Evolutionary conservation across 2,329 filamentous ascomycete species (phyloP).

Genomic region (Rutstroemia sp.): DNA sequence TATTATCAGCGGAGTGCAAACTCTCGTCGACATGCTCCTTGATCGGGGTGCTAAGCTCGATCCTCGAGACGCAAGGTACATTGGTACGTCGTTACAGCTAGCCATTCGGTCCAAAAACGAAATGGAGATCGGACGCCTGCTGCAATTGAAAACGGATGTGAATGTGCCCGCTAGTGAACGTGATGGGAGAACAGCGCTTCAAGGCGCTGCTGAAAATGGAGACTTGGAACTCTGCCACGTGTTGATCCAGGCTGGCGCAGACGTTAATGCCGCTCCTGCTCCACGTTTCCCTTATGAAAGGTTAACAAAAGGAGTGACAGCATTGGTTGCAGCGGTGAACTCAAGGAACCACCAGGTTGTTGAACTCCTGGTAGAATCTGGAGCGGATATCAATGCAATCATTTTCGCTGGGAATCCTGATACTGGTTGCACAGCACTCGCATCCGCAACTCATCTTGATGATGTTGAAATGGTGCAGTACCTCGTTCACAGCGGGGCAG

Average conservation of each 20-base stretch:
- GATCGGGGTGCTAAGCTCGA: no score
- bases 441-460: not conserved
- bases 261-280: constrained; percentile 8
- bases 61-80: no score
- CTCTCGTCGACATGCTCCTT: no score
- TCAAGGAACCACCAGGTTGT: not conserved
- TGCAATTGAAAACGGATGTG: not conserved
- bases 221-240: constrained; percentile 5
- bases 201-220: constrained; percentile 10
- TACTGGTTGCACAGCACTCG: not conserved
- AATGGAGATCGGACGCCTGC: not conserved
- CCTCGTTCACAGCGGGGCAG: not conserved
- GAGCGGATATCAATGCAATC: not conserved
- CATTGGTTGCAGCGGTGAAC: not conserved
- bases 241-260: constrained; percentile 13
- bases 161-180: constrained; percentile 8
- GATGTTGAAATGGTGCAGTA: not conserved
- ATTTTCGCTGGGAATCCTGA: no score
- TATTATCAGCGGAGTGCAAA: no score
- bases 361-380: not conserved
- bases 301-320: constrained; percentile 9
- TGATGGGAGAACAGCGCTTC: constrained; percentile 13
- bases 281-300: not conserved
- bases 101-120: no score
- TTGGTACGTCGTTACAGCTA: no score